Percentiles rank a stretch among this genome's conserved stretches.
phyloP scores from a whole-genome alignment of 257 asterid genomes.

The Gynochthodes officinalis region DNA sequence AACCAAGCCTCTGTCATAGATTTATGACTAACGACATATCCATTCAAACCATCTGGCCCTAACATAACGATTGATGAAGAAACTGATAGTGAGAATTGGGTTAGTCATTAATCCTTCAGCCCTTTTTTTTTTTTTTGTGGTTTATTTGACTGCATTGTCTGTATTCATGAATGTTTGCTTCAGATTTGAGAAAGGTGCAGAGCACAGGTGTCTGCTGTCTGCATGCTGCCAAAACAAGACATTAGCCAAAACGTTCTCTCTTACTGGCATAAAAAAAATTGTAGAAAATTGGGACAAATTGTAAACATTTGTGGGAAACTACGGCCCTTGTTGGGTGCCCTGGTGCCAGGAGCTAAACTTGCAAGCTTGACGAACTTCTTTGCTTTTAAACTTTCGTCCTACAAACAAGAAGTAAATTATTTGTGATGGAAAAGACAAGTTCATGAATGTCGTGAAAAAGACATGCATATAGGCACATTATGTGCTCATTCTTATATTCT shows the following conservation, averaged over 20 bases:
- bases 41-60: background rate
- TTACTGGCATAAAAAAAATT: background rate
- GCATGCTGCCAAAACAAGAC: background rate
- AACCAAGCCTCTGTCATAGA: background rate
- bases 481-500: too few relatives aligned
- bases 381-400: background rate
- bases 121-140: background rate
- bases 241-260: background rate
- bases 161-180: too few relatives aligned
- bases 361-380: background rate
- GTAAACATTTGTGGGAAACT: background rate
- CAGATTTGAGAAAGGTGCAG: background rate
- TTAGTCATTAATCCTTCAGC: too few relatives aligned
- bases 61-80: too few relatives aligned
- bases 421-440: background rate
- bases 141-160: background rate
- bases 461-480: too few relatives aligned
- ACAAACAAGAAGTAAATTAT: too few relatives aligned
- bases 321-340: background rate
- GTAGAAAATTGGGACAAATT: background rate
- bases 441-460: background rate
- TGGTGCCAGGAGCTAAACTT: background rate
- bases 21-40: too few relatives aligned
- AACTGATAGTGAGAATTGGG: too few relatives aligned
- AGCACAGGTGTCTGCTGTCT: background rate